Base-by-base conservation (phyloP, 2,329 filamentous ascomycete genomes). In the Colletotrichum horii region DNA sequence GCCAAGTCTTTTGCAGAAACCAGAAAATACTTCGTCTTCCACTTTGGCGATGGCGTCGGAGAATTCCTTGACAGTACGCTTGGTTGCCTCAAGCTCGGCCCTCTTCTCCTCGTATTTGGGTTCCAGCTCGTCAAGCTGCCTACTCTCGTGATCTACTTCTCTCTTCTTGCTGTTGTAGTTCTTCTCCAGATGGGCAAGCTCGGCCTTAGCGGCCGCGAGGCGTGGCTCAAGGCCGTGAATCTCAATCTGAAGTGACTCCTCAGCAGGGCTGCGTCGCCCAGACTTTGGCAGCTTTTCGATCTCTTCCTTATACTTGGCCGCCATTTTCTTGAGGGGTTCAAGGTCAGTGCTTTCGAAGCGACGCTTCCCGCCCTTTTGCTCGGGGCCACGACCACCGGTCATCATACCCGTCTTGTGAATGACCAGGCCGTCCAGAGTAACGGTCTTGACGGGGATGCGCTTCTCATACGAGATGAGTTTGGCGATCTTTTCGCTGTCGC, bases 331-430 rank as follows among this genome's bases (percentile, higher is more conserved):
- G n/a, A 98, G 88, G 76, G 95, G 95, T 78, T 98, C 95, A 34
- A 98, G 92, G 79, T 98, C 96, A 9, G 94, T 92, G 79, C 98
- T 96, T 80, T 98, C 96, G 85, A 97, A 98, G 68, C 94, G 91
- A 74, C 95, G 93, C 78, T 95, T 94, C 75, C 91, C 91, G 70
- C 93, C 92, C 83, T 94, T 95, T 62, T 93, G 91, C 61, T 94
- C 92, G 1, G 93, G 93, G 34, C 95, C 94, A 77, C 96, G 94
- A 78, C 97, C 97, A 88, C 97, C 97, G 65, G 97, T 98, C 94
- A 99, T 98, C 69, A 97, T 90, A 81, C 97, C 97, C 61, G 95
- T 96, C 83, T 98, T 98, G 87, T 98, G 96, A 78, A 99, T 98
- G 76, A 99, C 94, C 70, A 94, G 96, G n/a, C 97, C 97, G 81